These are phyloP conservation scores for Russula sp. DNA, from an alignment of 768 basidiomycete genomes.

Conservation along the genomic window DNA sequence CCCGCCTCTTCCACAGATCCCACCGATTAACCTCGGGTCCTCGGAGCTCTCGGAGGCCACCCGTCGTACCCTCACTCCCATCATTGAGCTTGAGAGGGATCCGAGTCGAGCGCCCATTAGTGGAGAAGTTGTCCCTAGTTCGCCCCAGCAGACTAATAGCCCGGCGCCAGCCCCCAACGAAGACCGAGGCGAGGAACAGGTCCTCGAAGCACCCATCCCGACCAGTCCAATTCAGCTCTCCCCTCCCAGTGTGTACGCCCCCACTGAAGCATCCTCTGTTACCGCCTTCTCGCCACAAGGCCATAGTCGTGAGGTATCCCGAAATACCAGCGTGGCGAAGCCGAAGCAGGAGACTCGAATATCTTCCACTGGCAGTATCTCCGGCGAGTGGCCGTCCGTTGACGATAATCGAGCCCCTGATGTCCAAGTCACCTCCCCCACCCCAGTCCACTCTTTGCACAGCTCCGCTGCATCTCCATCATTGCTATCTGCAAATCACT, in stretches of 20 bases:
- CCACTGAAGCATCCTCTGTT: neutral
- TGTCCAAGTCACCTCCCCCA: neutral
- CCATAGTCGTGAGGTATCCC: neutral
- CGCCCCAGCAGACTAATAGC: neutral
- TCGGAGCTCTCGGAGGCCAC: conserved; percentile 5
- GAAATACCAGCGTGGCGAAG: neutral
- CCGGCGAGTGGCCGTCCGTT: neutral
- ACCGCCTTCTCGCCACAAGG: neutral
- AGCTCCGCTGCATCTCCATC: conserved; percentile 20
- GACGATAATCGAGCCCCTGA: neutral
- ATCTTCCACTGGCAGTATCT: neutral
- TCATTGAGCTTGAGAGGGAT: conserved; percentile 44
- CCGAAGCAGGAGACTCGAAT: neutral
- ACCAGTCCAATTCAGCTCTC: neutral
- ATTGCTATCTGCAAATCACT: conserved; percentile 11
- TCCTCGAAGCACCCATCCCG: neutral
- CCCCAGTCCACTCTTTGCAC: neutral
- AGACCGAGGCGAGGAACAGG: neutral
- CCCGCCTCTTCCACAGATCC: conserved; percentile 43
- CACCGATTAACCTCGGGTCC: conserved; percentile 48
- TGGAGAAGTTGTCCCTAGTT: neutral
- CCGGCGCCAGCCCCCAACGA: neutral
- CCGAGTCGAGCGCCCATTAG: neutral
- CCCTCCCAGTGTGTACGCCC: conserved; percentile 8
- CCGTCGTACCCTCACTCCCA: conserved; percentile 40